Conservation (phyloP, 2,329 filamentous ascomycete genomes). For the Diaporthe humulicola region DNA sequence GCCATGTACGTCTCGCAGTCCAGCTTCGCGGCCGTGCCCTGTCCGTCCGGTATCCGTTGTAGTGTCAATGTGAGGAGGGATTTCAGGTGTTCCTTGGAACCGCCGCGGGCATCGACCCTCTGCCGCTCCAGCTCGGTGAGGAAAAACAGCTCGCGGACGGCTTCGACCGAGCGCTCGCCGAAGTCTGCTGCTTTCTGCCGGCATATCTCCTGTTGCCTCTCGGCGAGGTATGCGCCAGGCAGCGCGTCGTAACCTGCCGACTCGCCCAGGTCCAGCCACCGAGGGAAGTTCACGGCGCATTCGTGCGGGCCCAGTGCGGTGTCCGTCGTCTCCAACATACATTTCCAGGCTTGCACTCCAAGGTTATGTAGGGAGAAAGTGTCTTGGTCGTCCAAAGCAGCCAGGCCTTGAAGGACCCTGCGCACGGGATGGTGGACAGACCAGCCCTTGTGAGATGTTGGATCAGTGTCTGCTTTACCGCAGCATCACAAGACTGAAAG, state of each 20-base stretch:
- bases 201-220: slow-evolving; percentile 14
- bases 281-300: slow-evolving; percentile 8
- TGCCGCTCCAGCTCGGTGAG: slow-evolving; percentile 38
- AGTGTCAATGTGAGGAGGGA: slow-evolving; percentile 23
- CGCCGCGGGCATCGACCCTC: slow-evolving; percentile 30
- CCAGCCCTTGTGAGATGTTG: background rate
- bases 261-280: slow-evolving; percentile 34
- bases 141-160: slow-evolving; percentile 29
- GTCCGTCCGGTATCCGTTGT: background rate
- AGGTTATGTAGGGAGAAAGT: slow-evolving; percentile 16
- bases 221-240: slow-evolving; percentile 17
- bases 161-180: background rate
- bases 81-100: slow-evolving; percentile 6
- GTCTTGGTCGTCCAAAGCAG: background rate
- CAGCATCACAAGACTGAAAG: background rate
- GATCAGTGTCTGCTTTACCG: background rate
- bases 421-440: slow-evolving; percentile 30
- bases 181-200: background rate
- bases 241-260: slow-evolving; percentile 30
- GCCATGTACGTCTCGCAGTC: slow-evolving; percentile 33
- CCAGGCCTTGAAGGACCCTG: slow-evolving; percentile 13
- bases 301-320: background rate
- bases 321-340: slow-evolving; percentile 27
- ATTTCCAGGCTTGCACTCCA: slow-evolving; percentile 27
- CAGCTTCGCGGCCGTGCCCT: background rate